Conservation (phyloP, 2,329 filamentous ascomycete species). For the Neodidymelliopsis sp. region DNA sequence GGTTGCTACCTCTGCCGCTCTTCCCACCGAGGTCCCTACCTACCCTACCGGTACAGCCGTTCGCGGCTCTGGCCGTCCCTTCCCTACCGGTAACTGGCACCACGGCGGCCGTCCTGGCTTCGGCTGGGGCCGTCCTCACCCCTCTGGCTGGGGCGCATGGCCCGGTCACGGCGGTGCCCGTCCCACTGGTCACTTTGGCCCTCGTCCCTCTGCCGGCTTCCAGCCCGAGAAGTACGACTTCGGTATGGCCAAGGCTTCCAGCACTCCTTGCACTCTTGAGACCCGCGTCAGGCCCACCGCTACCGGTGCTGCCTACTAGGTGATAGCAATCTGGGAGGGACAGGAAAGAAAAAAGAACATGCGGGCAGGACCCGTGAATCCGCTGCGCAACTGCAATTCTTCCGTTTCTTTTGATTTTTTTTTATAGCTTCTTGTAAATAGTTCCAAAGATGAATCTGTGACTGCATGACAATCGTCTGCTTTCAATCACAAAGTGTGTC, state of each 20-base stretch:
- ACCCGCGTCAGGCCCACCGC: conserved; percentile 33
- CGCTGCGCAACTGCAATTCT: not conserved
- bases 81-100: conserved; percentile 14
- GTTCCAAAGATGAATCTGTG: conserved; percentile 3
- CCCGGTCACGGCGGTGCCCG: conserved; percentile 8
- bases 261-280: conserved; percentile 32
- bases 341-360: not conserved
- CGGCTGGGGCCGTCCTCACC: conserved; percentile 27
- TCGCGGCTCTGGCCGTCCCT: conserved; percentile 10
- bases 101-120: conserved; percentile 18
- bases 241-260: conserved; percentile 13
- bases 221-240: conserved; percentile 18
- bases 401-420: not conserved
- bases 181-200: conserved; percentile 10
- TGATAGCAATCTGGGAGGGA: not conserved
- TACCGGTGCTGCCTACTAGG: conserved; percentile 15
- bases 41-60: conserved; percentile 3
- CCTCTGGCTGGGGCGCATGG: conserved; percentile 24
- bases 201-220: conserved; percentile 13
- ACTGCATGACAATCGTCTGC: conserved; percentile 8
- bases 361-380: not conserved
- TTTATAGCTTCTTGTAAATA: conserved; percentile 15
- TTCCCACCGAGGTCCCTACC: conserved; percentile 1
- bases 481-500: not conserved
- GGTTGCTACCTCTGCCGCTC: conserved; percentile 3